Evolutionary conservation across 1,284 basidiomycete species (phyloP).

Genomic region (Tilletia caries): DNA sequence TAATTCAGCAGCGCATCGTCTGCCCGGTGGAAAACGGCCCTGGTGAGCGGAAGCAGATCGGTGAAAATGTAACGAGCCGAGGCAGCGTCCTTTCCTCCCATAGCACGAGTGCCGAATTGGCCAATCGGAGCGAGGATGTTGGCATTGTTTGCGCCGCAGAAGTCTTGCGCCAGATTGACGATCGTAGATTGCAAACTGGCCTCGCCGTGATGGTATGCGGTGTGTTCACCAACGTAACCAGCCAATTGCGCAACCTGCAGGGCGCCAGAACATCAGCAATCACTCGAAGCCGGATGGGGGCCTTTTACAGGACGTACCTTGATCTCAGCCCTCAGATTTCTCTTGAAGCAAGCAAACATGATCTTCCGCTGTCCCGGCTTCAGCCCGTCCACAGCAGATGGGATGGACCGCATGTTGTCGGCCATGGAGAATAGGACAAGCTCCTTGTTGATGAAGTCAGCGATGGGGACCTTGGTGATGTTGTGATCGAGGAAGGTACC

Average conservation of each 20-base stretch:
- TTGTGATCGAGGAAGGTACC: conserved; percentile 93
- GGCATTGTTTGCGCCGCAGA: conserved; percentile 92
- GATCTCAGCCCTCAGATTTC: conserved; percentile 85
- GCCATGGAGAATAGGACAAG: conserved; percentile 99
- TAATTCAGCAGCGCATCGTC: conserved; percentile 83
- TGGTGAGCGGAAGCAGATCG: conserved; percentile 71
- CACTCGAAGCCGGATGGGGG: not conserved
- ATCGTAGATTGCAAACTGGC: conserved; percentile 81
- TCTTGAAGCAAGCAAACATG: conserved; percentile 90
- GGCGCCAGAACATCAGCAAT: not conserved
- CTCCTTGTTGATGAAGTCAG: conserved; percentile 98
- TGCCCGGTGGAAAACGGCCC: conserved; percentile 73
- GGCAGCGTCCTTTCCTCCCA: conserved; percentile 67
- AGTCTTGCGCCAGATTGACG: conserved; percentile 88
- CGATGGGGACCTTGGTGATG: conserved; percentile 76
- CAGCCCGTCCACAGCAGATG: conserved; percentile 75
- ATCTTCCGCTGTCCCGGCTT: conserved; percentile 99
- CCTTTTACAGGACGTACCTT: conserved; percentile 58
- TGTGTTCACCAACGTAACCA: conserved; percentile 89
- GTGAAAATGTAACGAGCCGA: conserved; percentile 97
- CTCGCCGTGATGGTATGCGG: conserved; percentile 97
- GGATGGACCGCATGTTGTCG: conserved; percentile 93
- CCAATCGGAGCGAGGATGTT: conserved; percentile 86
- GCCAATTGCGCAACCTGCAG: conserved; percentile 77
- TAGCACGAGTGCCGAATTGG: conserved; percentile 78